These are phyloP conservation scores for Tardiomyces blankii DNA, from an alignment of 1,139 yeast species.

Conservation along the genomic window DNA sequence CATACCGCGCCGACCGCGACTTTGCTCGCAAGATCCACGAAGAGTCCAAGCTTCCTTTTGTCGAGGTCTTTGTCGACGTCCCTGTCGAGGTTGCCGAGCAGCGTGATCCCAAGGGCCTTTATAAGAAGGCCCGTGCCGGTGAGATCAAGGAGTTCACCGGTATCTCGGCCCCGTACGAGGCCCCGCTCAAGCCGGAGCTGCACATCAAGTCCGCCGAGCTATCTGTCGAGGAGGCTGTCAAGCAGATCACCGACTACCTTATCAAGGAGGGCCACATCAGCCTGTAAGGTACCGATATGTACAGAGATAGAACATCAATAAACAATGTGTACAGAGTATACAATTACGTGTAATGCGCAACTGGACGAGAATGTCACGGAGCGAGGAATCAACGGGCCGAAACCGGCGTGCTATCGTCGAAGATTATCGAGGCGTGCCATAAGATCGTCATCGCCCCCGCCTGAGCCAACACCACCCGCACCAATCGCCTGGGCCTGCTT, in stretches of 20 bases:
- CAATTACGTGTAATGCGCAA: no score
- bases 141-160: constrained; percentile 92
- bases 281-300: constrained; percentile 1
- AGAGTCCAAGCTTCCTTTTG: constrained; percentile 64
- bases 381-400: no score
- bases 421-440: constrained; percentile 83
- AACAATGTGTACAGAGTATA: background rate
- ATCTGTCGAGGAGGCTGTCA: constrained; percentile 72
- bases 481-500: constrained; percentile 41
- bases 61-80: constrained; percentile 86
- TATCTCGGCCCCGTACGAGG: constrained; percentile 91
- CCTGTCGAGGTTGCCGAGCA: constrained; percentile 90
- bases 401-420: constrained; percentile 36
- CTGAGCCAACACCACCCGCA: constrained; percentile 23
- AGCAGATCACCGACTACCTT: constrained; percentile 59
- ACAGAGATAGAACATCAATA: background rate
- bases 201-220: constrained; percentile 64
- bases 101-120: constrained; percentile 94
- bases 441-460: constrained; percentile 56
- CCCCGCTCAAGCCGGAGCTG: constrained; percentile 75
- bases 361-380: no score
- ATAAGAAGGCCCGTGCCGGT: constrained; percentile 94
- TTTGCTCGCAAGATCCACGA: constrained; percentile 78
- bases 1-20: constrained; percentile 75
- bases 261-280: constrained; percentile 39